These are phyloP conservation scores for Talaromyces sp. DNA, from an alignment of 2,329 filamentous ascomycete genomes.

Conservation along the genomic window DNA sequence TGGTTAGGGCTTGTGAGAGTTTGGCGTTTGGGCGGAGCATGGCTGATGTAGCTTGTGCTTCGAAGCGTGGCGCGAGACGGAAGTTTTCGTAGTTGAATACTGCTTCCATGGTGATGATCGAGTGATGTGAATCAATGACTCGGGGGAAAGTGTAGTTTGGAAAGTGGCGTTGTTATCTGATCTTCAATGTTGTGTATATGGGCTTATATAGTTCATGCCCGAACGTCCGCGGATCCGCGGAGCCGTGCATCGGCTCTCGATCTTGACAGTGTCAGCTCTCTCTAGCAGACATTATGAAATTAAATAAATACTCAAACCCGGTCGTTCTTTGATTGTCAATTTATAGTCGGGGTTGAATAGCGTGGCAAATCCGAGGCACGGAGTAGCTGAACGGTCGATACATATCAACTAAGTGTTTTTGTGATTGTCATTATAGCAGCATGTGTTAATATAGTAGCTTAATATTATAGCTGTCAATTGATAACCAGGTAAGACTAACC, in stretches of 20 bases:
- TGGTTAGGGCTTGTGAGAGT: neutral
- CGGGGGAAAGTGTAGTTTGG: neutral
- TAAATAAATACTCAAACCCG: neutral
- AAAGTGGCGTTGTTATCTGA: neutral
- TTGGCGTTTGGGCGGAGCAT: neutral
- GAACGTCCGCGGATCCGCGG: neutral
- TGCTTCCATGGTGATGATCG: neutral
- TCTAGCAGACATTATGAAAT: neutral
- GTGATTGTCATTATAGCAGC: no score
- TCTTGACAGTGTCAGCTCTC: neutral
- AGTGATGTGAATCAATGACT: no score
- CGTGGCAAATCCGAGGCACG: neutral
- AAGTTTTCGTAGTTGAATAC: neutral
- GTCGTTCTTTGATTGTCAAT: neutral
- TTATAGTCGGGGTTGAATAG: neutral
- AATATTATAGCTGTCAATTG: no score
- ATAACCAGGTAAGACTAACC: neutral
- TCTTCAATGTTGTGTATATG: neutral
- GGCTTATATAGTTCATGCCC: neutral
- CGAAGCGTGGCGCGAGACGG: neutral
- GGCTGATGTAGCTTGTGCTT: neutral
- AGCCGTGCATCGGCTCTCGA: neutral
- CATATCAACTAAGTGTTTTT: no score
- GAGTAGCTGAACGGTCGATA: no score
- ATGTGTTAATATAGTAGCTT: neutral